Conservation (phyloP, 2,329 filamentous ascomycete genomes). For the Ophiocordyceps sinensis region DNA sequence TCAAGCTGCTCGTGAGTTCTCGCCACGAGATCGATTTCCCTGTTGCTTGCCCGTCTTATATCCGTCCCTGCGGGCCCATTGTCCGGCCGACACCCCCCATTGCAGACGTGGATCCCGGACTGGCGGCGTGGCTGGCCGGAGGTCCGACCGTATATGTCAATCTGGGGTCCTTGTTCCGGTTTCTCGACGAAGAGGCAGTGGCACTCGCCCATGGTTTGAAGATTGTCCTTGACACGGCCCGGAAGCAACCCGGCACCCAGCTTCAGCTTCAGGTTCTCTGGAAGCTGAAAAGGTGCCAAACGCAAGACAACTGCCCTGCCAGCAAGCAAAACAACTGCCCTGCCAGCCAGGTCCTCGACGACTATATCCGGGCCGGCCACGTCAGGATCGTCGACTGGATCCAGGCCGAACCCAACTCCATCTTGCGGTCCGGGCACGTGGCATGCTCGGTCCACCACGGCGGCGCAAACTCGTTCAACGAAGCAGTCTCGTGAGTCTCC, state of each 20-base stretch:
- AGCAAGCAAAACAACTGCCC: too few relatives aligned
- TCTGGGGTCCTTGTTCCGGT: constrained; percentile 26
- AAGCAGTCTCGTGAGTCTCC: constrained; percentile 19
- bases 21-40: constrained; percentile 24
- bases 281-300: constrained; percentile 16
- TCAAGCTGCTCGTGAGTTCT: constrained; percentile 13
- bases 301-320: too few relatives aligned
- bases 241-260: constrained; percentile 4
- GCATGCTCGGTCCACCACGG: constrained; percentile 29
- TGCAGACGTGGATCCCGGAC: constrained; percentile 20
- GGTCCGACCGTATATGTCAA: constrained; percentile 32
- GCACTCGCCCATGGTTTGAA: constrained; percentile 24
- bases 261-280: constrained; percentile 18
- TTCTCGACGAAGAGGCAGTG: constrained; percentile 16
- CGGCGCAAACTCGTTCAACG: constrained; percentile 28
- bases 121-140: constrained; percentile 25
- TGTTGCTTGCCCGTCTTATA: constrained; percentile 20
- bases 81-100: constrained; percentile 19
- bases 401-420: constrained; percentile 18
- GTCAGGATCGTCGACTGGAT: constrained; percentile 27
- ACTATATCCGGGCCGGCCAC: constrained; percentile 9
- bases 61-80: constrained; percentile 32
- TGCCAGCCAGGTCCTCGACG: too few relatives aligned
- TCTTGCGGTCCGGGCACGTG: constrained; percentile 22
- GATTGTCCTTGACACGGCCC: constrained; percentile 19